phyloP scores from a whole-genome alignment of 2,329 filamentous ascomycete genomes.

The Akanthomyces muscarius region DNA sequence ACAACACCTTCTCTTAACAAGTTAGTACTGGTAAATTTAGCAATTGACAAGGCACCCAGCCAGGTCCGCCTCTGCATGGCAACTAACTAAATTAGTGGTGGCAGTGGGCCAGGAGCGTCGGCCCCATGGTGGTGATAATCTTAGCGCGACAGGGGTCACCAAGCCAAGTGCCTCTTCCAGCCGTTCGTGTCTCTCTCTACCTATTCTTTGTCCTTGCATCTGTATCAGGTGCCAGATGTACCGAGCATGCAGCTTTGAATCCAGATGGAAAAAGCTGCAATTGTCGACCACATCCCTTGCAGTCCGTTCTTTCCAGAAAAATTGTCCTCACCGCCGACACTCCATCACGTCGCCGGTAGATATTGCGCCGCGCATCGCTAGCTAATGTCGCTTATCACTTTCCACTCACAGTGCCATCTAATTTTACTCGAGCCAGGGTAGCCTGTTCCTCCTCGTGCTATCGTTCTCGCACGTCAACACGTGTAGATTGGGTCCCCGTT shows the following conservation, averaged over 20 bases:
- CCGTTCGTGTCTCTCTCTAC: neutral
- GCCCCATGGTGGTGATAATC: conserved; percentile 4
- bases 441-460: neutral
- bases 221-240: neutral
- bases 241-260: neutral
- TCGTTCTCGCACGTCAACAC: neutral
- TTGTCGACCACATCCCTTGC: neutral
- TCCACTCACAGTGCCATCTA: conserved; percentile 1
- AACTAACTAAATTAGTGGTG: neutral
- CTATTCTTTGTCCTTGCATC: neutral
- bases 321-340: no score
- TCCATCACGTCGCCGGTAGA: no score
- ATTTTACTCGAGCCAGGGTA: conserved; percentile 14
- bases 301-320: neutral
- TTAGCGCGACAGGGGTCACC: neutral
- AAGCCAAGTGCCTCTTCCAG: neutral
- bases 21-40: no score
- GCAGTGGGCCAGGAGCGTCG: neutral
- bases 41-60: no score
- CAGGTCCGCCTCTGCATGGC: neutral
- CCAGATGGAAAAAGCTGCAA: no score
- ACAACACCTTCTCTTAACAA: no score
- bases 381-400: neutral
- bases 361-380: neutral
- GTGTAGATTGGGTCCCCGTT: conserved; percentile 5